Evolutionary conservation across 2,329 filamentous ascomycete genomes (phyloP).

Genomic region (Penicillium sp.): DNA sequence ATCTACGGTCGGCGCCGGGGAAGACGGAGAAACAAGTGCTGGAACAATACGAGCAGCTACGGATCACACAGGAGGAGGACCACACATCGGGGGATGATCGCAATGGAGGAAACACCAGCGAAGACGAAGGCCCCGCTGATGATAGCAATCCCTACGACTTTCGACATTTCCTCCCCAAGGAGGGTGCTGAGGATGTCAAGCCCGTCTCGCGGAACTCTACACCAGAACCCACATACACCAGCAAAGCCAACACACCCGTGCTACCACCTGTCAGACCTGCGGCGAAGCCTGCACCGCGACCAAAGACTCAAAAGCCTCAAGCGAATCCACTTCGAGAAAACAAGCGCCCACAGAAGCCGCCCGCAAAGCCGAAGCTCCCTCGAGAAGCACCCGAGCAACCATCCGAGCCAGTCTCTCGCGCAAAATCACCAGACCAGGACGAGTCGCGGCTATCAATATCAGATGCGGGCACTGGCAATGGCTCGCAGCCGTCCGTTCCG

Average conservation of each 20-base stretch:
- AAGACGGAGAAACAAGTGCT: slow-evolving; percentile 66
- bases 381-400: slow-evolving; percentile 22
- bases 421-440: slow-evolving; percentile 28
- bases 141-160: slow-evolving; percentile 52
- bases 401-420: slow-evolving; percentile 23
- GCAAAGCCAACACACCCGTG: slow-evolving; percentile 37
- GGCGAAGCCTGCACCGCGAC: slow-evolving; percentile 28
- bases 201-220: slow-evolving; percentile 36
- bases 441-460: slow-evolving; percentile 33
- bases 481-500: slow-evolving; percentile 33
- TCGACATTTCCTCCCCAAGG: slow-evolving; percentile 51
- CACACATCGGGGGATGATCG: slow-evolving; percentile 37
- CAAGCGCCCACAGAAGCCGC: slow-evolving; percentile 22
- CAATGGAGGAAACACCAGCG: slow-evolving; percentile 31
- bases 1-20: slow-evolving; percentile 69
- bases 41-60: slow-evolving; percentile 68
- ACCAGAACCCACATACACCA: slow-evolving; percentile 37
- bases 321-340: slow-evolving; percentile 39
- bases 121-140: slow-evolving; percentile 47
- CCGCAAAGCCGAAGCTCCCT: slow-evolving; percentile 21
- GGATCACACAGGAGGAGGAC: slow-evolving; percentile 41
- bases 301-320: slow-evolving; percentile 35
- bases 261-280: slow-evolving; percentile 32
- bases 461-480: slow-evolving; percentile 33
- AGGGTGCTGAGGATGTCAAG: slow-evolving; percentile 37